phyloP scores from a whole-genome alignment of 768 basidiomycete genomes.

The Leccinum olivaceopallidum region DNA sequence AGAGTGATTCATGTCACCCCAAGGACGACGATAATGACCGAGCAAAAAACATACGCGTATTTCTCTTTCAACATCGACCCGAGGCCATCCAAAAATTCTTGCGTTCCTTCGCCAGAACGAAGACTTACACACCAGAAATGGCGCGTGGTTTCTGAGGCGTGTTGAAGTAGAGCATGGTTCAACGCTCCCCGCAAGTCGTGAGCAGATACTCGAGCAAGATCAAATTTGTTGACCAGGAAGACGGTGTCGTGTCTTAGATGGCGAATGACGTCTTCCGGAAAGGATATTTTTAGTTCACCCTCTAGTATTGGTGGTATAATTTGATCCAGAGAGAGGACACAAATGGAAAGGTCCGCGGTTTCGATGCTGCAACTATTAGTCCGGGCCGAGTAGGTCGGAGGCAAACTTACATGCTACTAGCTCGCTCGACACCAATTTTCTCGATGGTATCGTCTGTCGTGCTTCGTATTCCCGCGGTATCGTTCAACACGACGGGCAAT shows the following conservation, averaged over 20 bases:
- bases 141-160: neutral
- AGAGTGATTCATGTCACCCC: neutral
- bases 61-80: slow-evolving; percentile 42
- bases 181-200: slow-evolving; percentile 21
- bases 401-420: slow-evolving; percentile 58
- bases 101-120: slow-evolving; percentile 54
- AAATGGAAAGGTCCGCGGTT: slow-evolving; percentile 71
- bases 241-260: slow-evolving; percentile 60
- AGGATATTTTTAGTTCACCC: slow-evolving; percentile 17
- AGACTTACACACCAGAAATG: slow-evolving; percentile 65
- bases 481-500: slow-evolving; percentile 74
- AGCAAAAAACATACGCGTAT: slow-evolving; percentile 20
- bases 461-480: slow-evolving; percentile 82
- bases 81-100: slow-evolving; percentile 60
- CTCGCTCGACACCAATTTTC: slow-evolving; percentile 77
- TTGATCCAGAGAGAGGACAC: slow-evolving; percentile 73
- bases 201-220: slow-evolving; percentile 40
- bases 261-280: slow-evolving; percentile 49
- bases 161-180: slow-evolving; percentile 13
- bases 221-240: slow-evolving; percentile 79
- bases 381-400: neutral
- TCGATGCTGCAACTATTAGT: slow-evolving; percentile 49
- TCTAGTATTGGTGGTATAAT: slow-evolving; percentile 16
- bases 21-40: neutral
- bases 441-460: slow-evolving; percentile 71